Base-by-base conservation (phyloP, 2,329 filamentous ascomycete species). In the Beauveria scarabaeidicola region DNA sequence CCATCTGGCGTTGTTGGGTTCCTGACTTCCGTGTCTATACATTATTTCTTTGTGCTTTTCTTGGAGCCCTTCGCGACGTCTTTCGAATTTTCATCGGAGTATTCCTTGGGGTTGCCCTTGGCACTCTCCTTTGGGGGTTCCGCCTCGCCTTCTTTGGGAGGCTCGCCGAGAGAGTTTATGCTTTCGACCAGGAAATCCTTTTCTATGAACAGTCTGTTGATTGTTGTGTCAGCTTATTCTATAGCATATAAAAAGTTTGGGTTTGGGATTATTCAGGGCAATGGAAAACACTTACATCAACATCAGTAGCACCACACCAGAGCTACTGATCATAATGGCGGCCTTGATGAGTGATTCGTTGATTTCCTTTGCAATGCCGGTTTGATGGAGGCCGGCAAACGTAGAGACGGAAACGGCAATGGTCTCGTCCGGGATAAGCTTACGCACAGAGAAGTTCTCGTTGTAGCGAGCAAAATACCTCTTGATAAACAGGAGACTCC, bases 401-500 rank as follows among this genome's bases (percentile, higher is more conserved):
- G 69, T 70, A 15, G 65, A 67, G 3, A 71, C 60, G 5, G 72
- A 67, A 13, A 67, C 64, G 3, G 62, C 61, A 1, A 73, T 56
- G 15, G 68, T 62, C 25, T 66, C 64, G 2, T 63, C 62, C 0
- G 73, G 73, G 6, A 74, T 46, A 0, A 74, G 43, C 8, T 64
- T 63, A 6, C 43, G 51, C 21, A 71, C 58, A 3, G 64, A 63
- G 47, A 75, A 68, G 11, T 62, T 58, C 17, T 71, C 72, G 2
- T 74, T 77, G 47, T 80, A 74, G 17, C 68, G 69, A 5, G 60
- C 66, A 62, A 95, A 86, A 70, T 86, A 95, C 0, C 70, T 65
- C 38, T 71, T 75, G 60, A 97, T 89, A 69, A 96, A 99, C 48
- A 70, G 68, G 19, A 76, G 74, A 67, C 91, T 94, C 90, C 91